Percentiles rank a stretch among this genome's conserved stretches.
Evolutionary conservation across 371 early-diverging fungal genomes (phyloP).

Genomic region (Enteropsectra breve): DNA sequence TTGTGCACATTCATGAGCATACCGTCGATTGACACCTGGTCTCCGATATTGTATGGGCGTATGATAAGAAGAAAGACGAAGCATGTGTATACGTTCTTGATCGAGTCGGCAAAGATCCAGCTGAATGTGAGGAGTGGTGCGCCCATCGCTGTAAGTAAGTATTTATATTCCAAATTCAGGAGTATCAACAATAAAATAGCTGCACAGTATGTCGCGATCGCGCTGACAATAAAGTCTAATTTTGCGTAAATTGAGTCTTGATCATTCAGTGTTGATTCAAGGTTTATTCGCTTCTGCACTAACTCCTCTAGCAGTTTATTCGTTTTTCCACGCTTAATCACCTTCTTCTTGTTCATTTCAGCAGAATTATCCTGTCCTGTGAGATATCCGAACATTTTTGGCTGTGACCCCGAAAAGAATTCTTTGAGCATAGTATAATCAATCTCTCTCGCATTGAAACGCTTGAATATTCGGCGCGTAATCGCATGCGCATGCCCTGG

Average conservation of each 20-base stretch:
- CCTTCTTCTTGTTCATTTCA: no score
- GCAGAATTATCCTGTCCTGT: no score
- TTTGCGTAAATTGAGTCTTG: slow-evolving; percentile 56
- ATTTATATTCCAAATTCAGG: slow-evolving; percentile 52
- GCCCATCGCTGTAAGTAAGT: slow-evolving; percentile 53
- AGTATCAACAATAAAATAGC: slow-evolving; percentile 49
- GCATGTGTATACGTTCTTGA: slow-evolving; percentile 59
- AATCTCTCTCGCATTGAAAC: no score
- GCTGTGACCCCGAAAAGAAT: no score
- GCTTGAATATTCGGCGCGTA: no score
- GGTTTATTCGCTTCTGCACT: slow-evolving; percentile 47
- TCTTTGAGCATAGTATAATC: no score
- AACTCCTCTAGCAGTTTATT: slow-evolving; percentile 19
- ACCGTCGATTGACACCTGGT: slow-evolving; percentile 52
- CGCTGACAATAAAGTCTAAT: slow-evolving; percentile 50
- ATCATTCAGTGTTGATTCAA: slow-evolving; percentile 53
- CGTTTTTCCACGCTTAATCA: no score
- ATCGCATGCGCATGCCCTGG: no score
- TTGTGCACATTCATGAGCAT: slow-evolving; percentile 46
- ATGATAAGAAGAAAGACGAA: slow-evolving; percentile 59
- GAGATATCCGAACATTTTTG: no score
- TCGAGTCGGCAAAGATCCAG: slow-evolving; percentile 60
- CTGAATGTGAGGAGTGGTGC: slow-evolving; percentile 56
- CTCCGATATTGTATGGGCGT: slow-evolving; percentile 59
- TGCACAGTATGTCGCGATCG: slow-evolving; percentile 30